Conservation (phyloP, 257 asterid genomes). For the Plantago elongata region DNA sequence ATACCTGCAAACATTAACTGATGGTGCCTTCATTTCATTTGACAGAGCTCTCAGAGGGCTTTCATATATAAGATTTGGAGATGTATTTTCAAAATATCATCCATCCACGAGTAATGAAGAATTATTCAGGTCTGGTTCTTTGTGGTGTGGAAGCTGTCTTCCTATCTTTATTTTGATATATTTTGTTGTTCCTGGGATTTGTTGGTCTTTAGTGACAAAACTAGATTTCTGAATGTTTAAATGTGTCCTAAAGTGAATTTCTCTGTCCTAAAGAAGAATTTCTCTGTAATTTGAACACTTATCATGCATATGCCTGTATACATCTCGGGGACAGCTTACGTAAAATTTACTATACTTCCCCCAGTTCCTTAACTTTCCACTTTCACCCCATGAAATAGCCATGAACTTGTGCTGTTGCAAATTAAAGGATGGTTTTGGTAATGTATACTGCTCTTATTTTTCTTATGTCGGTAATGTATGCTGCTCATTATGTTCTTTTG, state of each 20-base stretch:
- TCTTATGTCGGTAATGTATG: not conserved
- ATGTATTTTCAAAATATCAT: conserved; percentile 77
- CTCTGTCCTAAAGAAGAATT: too few relatives aligned
- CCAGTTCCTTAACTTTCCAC: not conserved
- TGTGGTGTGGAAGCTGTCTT: not conserved
- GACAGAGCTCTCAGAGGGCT: conserved; percentile 79
- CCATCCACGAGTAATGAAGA: conserved; percentile 84
- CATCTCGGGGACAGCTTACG: too few relatives aligned
- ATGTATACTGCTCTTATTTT: not conserved
- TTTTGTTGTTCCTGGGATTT: too few relatives aligned
- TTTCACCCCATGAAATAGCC: conserved; percentile 1
- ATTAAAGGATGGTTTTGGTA: not conserved
- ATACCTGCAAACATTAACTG: conserved; percentile 21
- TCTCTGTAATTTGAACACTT: too few relatives aligned
- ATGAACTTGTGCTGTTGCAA: conserved; percentile 2
- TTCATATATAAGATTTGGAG: conserved; percentile 89
- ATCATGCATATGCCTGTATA: too few relatives aligned
- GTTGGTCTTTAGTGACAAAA: conserved; percentile 1
- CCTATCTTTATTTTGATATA: not conserved
- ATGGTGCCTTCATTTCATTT: conserved; percentile 27
- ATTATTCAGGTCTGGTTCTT: conserved; percentile 57
- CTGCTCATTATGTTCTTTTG: conserved; percentile 11
- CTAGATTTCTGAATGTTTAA: conserved; percentile 7
- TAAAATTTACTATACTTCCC: too few relatives aligned
- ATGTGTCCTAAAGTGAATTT: conserved; percentile 2